phyloP scores from a whole-genome alignment of 73 alveolate genomes.

The Tetrahymena borealis region DNA sequence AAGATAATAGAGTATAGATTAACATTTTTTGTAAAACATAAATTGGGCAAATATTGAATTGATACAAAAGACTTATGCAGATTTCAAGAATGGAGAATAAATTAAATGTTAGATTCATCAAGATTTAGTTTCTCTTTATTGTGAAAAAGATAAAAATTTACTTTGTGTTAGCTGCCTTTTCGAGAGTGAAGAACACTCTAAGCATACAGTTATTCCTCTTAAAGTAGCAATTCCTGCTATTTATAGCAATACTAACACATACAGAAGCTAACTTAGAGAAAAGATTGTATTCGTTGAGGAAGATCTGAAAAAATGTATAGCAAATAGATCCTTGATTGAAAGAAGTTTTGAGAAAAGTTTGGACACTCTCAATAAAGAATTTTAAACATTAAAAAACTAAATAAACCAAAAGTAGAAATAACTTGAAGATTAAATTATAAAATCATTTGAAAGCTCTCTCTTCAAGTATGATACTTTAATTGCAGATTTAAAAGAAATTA shows the following conservation, averaged over 20 bases:
- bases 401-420: not conserved
- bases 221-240: not conserved
- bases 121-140: not conserved
- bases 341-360: not conserved
- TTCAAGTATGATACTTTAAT: not conserved
- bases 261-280: not conserved
- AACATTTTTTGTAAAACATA: not conserved
- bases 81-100: not conserved
- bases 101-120: not conserved
- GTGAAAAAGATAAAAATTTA: not conserved
- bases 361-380: not conserved
- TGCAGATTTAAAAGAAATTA: not conserved
- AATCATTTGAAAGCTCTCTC: not conserved
- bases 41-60: not conserved
- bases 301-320: not conserved
- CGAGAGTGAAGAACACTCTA: not conserved
- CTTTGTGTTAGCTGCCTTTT: not conserved
- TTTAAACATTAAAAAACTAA: not conserved
- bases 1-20: not conserved
- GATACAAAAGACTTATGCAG: not conserved
- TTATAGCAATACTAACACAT: not conserved
- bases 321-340: not conserved
- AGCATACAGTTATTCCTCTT: not conserved
- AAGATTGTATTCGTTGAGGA: not conserved
- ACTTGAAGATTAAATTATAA: not conserved